These are phyloP conservation scores for Plectranthus barbatus DNA, from an alignment of 257 asterid species.

Conservation along the genomic window DNA sequence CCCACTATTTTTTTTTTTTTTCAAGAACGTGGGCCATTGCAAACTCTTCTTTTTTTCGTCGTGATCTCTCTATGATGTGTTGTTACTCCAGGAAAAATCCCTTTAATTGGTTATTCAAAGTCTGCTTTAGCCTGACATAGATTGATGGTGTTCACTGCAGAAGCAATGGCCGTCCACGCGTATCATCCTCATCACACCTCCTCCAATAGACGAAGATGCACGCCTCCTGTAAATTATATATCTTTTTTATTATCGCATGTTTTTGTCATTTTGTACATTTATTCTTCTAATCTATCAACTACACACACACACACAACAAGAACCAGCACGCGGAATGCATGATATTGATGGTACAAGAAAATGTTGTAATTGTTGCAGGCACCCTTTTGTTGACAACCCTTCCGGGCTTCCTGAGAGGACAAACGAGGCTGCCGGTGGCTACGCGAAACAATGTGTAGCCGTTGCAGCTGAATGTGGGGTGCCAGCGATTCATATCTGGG, in stretches of 20 bases:
- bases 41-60: too few relatives aligned
- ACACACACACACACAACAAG: too few relatives aligned
- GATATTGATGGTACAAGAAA: too few relatives aligned
- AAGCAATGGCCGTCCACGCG: conserved; percentile 63
- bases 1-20: background rate
- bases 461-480: conserved; percentile 61
- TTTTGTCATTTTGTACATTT: background rate
- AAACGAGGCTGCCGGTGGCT: conserved; percentile 63
- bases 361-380: conserved; percentile 20
- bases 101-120: too few relatives aligned
- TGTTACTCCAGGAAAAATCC: background rate
- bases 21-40: background rate
- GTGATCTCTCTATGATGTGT: background rate
- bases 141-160: conserved; percentile 31
- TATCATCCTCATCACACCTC: conserved; percentile 74
- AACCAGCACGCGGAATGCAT: too few relatives aligned
- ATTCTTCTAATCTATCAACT: background rate
- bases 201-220: conserved; percentile 70
- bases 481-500: conserved; percentile 59
- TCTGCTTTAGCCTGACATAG: too few relatives aligned
- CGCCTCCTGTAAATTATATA: conserved; percentile 55
- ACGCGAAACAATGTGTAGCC: conserved; percentile 63
- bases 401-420: conserved; percentile 72
- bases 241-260: background rate
- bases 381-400: conserved; percentile 34